Conservation (phyloP, 106 monocot species). For the Dendrobium officinale region DNA sequence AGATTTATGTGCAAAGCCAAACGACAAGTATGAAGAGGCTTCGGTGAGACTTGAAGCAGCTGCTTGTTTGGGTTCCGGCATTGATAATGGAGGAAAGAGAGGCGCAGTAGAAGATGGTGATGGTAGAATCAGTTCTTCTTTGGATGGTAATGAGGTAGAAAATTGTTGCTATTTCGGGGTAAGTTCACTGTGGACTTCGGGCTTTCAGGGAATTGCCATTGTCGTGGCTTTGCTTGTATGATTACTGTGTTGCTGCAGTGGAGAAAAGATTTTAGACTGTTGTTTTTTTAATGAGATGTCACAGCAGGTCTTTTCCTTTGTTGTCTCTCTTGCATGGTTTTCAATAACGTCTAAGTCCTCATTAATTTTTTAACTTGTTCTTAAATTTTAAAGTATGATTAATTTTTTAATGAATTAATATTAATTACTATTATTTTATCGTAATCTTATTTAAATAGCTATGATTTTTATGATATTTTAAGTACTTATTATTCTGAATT, state of each 20-base stretch:
- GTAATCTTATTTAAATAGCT: too few relatives aligned
- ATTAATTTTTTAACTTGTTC: too few relatives aligned
- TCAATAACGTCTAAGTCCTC: too few relatives aligned
- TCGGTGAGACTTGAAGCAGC: slow-evolving; percentile 26
- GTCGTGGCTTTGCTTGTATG: neutral
- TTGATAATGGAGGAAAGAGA: neutral
- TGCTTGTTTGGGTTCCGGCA: slow-evolving; percentile 10
- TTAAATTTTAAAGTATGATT: too few relatives aligned
- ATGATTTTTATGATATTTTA: too few relatives aligned
- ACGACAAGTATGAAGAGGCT: slow-evolving; percentile 10
- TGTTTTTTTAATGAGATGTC: too few relatives aligned
- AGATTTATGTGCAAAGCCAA: slow-evolving; percentile 31
- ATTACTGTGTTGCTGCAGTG: neutral
- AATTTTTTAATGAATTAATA: too few relatives aligned
- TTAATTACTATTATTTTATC: too few relatives aligned
- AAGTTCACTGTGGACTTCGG: neutral
- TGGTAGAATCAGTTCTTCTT: neutral
- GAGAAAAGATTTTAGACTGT: neutral
- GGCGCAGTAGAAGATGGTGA: neutral
- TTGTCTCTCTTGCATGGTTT: neutral
- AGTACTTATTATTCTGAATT: too few relatives aligned
- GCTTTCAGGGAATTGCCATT: neutral
- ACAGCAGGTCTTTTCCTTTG: neutral
- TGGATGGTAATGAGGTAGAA: neutral
- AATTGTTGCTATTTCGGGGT: neutral